Conservation (phyloP, 352 stramenopile species). For the Phytopythium oedochilum region DNA sequence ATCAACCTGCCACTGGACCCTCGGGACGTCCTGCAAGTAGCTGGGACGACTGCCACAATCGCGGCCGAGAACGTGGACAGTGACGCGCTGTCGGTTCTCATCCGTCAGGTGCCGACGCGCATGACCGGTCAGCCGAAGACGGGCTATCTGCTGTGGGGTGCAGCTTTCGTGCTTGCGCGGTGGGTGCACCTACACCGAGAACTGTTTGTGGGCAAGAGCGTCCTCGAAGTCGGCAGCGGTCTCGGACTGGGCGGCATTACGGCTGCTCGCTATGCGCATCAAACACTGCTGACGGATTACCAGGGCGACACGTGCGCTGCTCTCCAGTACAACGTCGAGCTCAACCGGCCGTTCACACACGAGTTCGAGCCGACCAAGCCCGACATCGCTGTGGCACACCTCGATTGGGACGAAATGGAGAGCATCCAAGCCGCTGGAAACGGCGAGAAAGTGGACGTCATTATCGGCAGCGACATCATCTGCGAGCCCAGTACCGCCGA, state of each 20-base stretch:
- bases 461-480: conserved; percentile 87
- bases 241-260: conserved; percentile 79
- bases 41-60: not conserved
- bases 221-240: conserved; percentile 81
- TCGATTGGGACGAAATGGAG: conserved; percentile 79
- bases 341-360: conserved; percentile 74
- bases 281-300: conserved; percentile 78
- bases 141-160: conserved; percentile 80
- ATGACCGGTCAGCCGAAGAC: conserved; percentile 88
- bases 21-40: conserved; percentile 24
- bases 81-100: conserved; percentile 40
- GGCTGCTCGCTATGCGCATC: conserved; percentile 53
- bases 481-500: conserved; percentile 84
- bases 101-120: conserved; percentile 71
- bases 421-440: conserved; percentile 35
- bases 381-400: conserved; percentile 40
- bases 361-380: conserved; percentile 49
- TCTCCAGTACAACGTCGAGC: conserved; percentile 71
- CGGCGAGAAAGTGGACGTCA: conserved; percentile 62
- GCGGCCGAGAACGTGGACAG: conserved; percentile 13
- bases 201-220: conserved; percentile 59
- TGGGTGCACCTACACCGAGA: conserved; percentile 81
- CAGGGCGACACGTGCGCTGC: conserved; percentile 76
- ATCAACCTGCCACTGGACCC: conserved; percentile 58
- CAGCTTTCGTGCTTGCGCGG: conserved; percentile 70